Evolutionary conservation across 495 filamentous ascomycete species (phyloP).

Genomic region (Friedmanniomyces endolithicus): DNA sequence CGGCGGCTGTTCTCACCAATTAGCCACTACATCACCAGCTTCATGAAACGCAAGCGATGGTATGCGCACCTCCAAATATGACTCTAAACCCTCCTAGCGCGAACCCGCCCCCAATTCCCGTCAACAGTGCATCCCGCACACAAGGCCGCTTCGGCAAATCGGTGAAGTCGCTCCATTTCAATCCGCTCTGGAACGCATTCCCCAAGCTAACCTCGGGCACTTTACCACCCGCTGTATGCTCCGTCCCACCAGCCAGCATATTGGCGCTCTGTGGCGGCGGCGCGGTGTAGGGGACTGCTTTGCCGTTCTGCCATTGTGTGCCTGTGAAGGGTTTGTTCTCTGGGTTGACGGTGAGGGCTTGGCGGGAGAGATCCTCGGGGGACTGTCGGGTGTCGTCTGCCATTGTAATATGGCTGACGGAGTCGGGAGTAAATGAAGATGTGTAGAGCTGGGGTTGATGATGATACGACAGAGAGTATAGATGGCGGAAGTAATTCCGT

Average conservation of each 20-base stretch:
- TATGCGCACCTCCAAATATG: slow-evolving; percentile 56
- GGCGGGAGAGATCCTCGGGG: slow-evolving; percentile 5
- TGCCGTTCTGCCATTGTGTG: slow-evolving; percentile 21
- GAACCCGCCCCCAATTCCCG: slow-evolving; percentile 68
- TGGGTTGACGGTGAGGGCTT: slow-evolving; percentile 26
- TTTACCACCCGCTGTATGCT: slow-evolving; percentile 37
- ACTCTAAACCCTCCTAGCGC: slow-evolving; percentile 57
- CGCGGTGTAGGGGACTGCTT: slow-evolving; percentile 6
- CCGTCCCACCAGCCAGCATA: slow-evolving; percentile 26
- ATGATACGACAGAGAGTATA: neutral
- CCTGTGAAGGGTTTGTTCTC: slow-evolving; percentile 29
- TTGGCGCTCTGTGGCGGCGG: slow-evolving; percentile 31
- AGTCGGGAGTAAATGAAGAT: too few relatives aligned
- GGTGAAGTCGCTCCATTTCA: slow-evolving; percentile 56
- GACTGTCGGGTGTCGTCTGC: slow-evolving; percentile 39
- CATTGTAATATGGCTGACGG: slow-evolving; percentile 31
- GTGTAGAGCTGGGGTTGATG: neutral
- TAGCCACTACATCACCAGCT: neutral
- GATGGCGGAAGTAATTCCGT: neutral
- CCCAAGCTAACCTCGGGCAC: slow-evolving; percentile 31
- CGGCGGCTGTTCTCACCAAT: slow-evolving; percentile 27
- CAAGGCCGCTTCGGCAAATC: slow-evolving; percentile 71
- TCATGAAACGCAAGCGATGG: too few relatives aligned
- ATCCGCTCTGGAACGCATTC: slow-evolving; percentile 48
- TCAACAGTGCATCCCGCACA: slow-evolving; percentile 65